phyloP scores from a whole-genome alignment of 2,329 filamentous ascomycete genomes.

The Fusarium sp. region DNA sequence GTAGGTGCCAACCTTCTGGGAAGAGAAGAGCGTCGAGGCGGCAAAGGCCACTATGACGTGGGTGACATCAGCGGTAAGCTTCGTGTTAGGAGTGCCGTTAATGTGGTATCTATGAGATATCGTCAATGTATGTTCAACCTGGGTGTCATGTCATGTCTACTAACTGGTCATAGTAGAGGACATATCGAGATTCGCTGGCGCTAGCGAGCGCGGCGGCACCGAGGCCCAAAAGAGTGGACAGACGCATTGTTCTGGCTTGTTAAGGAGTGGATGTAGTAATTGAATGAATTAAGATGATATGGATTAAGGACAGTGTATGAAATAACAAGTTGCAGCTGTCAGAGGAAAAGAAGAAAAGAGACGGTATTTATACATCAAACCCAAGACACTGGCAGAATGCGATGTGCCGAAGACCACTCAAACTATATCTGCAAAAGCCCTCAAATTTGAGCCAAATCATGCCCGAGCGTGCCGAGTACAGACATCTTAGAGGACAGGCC shows the following conservation, averaged over 20 bases:
- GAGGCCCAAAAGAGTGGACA: background rate
- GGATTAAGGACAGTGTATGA: background rate
- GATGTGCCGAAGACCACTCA: no score
- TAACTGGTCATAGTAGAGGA: conserved; percentile 62
- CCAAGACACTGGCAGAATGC: no score
- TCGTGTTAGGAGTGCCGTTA: conserved; percentile 49
- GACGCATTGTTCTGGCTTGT: conserved; percentile 7
- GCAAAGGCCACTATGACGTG: conserved; percentile 68
- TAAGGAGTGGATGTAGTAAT: background rate
- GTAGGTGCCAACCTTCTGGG: conserved; percentile 52
- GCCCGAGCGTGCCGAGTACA: background rate
- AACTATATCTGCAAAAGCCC: background rate
- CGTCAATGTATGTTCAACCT: no score
- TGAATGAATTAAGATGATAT: background rate
- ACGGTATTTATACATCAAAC: background rate
- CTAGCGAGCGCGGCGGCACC: background rate
- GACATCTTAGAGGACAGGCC: background rate
- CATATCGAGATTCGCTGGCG: conserved; percentile 43
- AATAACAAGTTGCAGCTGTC: background rate
- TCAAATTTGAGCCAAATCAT: background rate
- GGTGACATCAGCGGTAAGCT: conserved; percentile 58
- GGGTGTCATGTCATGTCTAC: conserved; percentile 22
- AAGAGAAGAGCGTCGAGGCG: conserved; percentile 60
- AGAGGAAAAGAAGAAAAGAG: background rate
- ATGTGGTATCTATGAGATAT: conserved; percentile 54